Base-by-base conservation (phyloP, 2,329 filamentous ascomycete species). In the Septoria linicola region DNA sequence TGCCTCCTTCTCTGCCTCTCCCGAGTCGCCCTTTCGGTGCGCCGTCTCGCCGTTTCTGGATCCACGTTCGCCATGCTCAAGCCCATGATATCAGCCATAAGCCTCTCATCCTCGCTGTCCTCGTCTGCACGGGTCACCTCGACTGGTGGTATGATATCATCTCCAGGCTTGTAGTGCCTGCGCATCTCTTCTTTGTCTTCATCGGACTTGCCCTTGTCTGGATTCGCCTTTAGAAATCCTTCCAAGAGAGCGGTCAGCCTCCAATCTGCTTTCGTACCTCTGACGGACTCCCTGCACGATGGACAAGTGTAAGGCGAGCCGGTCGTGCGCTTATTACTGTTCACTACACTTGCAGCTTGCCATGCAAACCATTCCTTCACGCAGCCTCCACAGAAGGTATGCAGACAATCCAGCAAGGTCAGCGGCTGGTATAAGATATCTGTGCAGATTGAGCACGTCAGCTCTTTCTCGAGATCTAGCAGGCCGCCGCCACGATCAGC, bases 361-460 rank as follows among this genome's bases (percentile, higher is more conserved):
- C 84, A 93, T 57, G 78, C 76, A 68, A 97, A 99, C 93, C 93
- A 99, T 75, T 95, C 89, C 70, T 95, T 96, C 53, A 97, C 72
- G 68, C 93, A 99, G 32, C 88, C 87, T 58, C 91, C 93, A 75
- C 93, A 99, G 72, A 95, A 99, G 39, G 92, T 96, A 53, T 69
- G 67, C 21, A 71, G 60, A 54, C 69, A 69, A 59, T 71, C 67
- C 58, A 70, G 68, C 36, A 70, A 61, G 16, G 69, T 70, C 40
- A 71, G 59, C 20, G 70, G 69, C 56, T 70, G 69, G 59, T 68
- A 68, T 39, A 71, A 63, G 51, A 71, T 81, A 71, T 97, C 93
- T 63, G 92, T 95, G 77, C 93, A 99, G 66, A 99, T 99, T 91
- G 96, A 53, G 76, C 92, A 97, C 47, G 87, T 91, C 73, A 97